Evolutionary conservation across 2,329 filamentous ascomycete genomes (phyloP), one percentile per base, ranked within the genome.

Genomic region (Paramyrothecium sp.): DNA sequence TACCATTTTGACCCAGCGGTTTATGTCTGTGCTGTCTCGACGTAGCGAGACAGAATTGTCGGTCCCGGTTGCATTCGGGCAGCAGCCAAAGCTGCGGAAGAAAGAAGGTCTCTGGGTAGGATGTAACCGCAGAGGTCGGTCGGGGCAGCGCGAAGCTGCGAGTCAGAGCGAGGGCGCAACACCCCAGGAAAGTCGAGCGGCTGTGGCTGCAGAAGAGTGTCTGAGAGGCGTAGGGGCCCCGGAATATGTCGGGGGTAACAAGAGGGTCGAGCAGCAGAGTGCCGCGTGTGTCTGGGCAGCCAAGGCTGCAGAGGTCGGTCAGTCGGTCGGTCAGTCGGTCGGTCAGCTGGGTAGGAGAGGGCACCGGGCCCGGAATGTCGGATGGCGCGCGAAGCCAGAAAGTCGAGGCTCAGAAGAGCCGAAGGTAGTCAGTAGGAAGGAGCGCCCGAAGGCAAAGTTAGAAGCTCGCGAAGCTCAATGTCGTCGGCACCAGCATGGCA

Each of bases 391-490:
- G 49, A 51, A 26, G 49, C 51, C 51, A 53, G 51, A 53, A 53
- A 12, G 51, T 53, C 51, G 51, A 53, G 51, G 51, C 51, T 53
- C 51, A 38, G 30, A 53, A 38, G 51, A 53, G 51, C 30, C 51
- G 19, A 21, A 38, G 30, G 51, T 38, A 52, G n/a, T 30, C n/a
- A 26, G 30, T 38, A 53, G 51, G 26, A 53, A 38, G 16, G 16
- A 53, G 51, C 34, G 51, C 51, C 51, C 51, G 51, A 53, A 53
- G 51, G 51, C 51, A 38, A 53, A 34, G 51, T 53, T 26, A 53
- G 30, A 26, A 53, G 51, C 51, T 53, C 51, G 51, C 51, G 51
- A 53, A 53, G 51, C 51, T 53, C 51, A 38, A 53, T 53, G 51
- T 53, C 51, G 51, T 53, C 51, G 51, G 51, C 30, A 26, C 23